These are phyloP conservation scores for Sporisorium iseilematis-ciliati DNA, from an alignment of 1,284 basidiomycete genomes.

Conservation along the genomic window DNA sequence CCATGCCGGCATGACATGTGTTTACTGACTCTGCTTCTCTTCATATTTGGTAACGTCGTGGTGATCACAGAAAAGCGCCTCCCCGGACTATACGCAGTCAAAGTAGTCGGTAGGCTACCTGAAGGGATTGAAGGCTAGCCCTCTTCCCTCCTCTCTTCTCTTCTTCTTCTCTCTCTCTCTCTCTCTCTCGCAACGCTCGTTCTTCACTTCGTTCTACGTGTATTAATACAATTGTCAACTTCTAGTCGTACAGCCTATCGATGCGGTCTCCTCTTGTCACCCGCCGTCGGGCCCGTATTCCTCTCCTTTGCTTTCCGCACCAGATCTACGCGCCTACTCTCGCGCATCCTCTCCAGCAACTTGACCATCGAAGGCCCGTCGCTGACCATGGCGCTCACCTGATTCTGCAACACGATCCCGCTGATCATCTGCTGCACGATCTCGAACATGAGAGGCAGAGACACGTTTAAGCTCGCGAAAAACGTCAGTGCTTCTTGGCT, in stretches of 20 bases:
- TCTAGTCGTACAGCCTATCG: conserved; percentile 24
- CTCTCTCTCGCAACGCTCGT: not conserved
- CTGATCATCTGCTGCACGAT: conserved; percentile 91
- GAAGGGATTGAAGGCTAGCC: conserved; percentile 45
- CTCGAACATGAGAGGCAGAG: conserved; percentile 82
- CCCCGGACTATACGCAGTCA: conserved; percentile 68
- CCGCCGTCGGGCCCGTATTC: not conserved
- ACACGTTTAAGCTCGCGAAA: conserved; percentile 86
- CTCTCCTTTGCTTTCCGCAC: conserved; percentile 7
- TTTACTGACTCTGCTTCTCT: not conserved
- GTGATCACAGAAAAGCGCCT: conserved; percentile 62
- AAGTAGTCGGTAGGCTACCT: conserved; percentile 64
- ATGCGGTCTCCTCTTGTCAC: not conserved
- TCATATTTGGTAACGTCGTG: not conserved
- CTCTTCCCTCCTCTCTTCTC: not conserved
- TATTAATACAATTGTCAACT: conserved; percentile 21
- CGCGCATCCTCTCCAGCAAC: conserved; percentile 46
- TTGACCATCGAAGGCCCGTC: conserved; percentile 37
- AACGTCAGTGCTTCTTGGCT: conserved; percentile 77
- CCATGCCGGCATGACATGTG: not conserved
- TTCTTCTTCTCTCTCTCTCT: not conserved
- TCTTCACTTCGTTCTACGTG: conserved; percentile 9
- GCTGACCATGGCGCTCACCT: conserved; percentile 8
- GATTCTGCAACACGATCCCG: conserved; percentile 77
- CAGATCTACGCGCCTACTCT: conserved; percentile 19